phyloP scores from a whole-genome alignment of 495 filamentous ascomycete species.

The Penicillium bovifimosum region DNA sequence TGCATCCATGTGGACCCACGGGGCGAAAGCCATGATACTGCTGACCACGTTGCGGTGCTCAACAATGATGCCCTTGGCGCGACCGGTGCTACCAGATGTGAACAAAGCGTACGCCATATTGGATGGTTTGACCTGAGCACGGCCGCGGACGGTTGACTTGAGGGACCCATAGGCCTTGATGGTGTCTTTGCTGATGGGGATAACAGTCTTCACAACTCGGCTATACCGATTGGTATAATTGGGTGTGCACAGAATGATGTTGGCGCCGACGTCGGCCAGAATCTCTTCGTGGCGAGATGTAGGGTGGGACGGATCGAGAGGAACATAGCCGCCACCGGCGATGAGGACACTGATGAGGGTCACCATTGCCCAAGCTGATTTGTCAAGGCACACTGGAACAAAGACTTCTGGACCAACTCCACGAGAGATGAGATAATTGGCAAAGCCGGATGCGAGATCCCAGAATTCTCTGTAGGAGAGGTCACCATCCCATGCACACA shows the following conservation, averaged over 20 bases:
- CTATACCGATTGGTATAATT: slow-evolving; percentile 25
- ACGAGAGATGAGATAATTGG: slow-evolving; percentile 34
- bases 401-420: slow-evolving; percentile 45
- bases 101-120: slow-evolving; percentile 41
- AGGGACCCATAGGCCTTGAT: slow-evolving; percentile 30
- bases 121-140: slow-evolving; percentile 12
- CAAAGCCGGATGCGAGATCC: slow-evolving; percentile 31
- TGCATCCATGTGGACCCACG: slow-evolving; percentile 29
- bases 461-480: slow-evolving; percentile 37
- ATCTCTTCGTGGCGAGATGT: slow-evolving; percentile 40
- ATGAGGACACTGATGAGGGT: slow-evolving; percentile 48
- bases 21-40: slow-evolving; percentile 40
- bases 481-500: slow-evolving; percentile 43
- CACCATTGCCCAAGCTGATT: slow-evolving; percentile 51
- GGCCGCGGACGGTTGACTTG: background rate
- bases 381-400: slow-evolving; percentile 54
- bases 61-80: slow-evolving; percentile 49
- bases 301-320: slow-evolving; percentile 54
- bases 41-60: slow-evolving; percentile 46
- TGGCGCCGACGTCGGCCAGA: slow-evolving; percentile 33
- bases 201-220: slow-evolving; percentile 28
- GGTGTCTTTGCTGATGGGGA: slow-evolving; percentile 35
- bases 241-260: slow-evolving; percentile 37
- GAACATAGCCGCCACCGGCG: slow-evolving; percentile 54
- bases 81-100: slow-evolving; percentile 55